phyloP scores from a whole-genome alignment of 2,329 filamentous ascomycete species.

The Scolecobasidium constrictum region DNA sequence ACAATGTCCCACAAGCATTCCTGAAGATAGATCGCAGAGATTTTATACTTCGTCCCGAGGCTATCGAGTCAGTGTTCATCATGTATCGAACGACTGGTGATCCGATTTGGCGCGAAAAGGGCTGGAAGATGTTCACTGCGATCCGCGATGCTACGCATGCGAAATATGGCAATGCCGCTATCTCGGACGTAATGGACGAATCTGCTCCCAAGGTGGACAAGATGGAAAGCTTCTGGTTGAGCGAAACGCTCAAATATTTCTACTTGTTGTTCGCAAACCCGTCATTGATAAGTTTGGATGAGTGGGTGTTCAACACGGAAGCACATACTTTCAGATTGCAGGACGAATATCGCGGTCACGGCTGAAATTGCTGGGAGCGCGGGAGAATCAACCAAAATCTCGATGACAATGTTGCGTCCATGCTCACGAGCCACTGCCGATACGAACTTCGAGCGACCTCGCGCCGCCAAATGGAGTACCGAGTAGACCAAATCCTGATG shows the following conservation, averaged over 20 bases:
- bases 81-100: slow-evolving; percentile 50
- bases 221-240: slow-evolving; percentile 70
- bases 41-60: slow-evolving; percentile 42
- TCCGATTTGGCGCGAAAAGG: slow-evolving; percentile 30
- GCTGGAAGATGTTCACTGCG: slow-evolving; percentile 40
- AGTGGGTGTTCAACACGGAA: slow-evolving; percentile 40
- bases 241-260: slow-evolving; percentile 58
- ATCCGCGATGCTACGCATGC: slow-evolving; percentile 2
- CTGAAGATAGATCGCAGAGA: slow-evolving; percentile 37
- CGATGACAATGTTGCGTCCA: too few species aligned
- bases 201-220: slow-evolving; percentile 28
- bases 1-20: slow-evolving; percentile 31
- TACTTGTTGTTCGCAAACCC: slow-evolving; percentile 35
- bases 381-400: too few species aligned
- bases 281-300: slow-evolving; percentile 33
- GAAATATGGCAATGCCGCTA: slow-evolving; percentile 28
- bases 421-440: too few species aligned
- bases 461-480: too few species aligned
- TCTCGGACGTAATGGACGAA: slow-evolving; percentile 27
- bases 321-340: slow-evolving; percentile 36
- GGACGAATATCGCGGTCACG: too few species aligned
- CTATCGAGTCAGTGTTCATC: slow-evolving; percentile 50
- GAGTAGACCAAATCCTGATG: too few species aligned
- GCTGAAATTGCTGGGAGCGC: too few species aligned
- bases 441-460: too few species aligned